Evolutionary conservation across 2,329 filamentous ascomycete genomes (phyloP), one percentile per base, ranked within the genome.

Genomic region (Fusarium incarnatum): DNA sequence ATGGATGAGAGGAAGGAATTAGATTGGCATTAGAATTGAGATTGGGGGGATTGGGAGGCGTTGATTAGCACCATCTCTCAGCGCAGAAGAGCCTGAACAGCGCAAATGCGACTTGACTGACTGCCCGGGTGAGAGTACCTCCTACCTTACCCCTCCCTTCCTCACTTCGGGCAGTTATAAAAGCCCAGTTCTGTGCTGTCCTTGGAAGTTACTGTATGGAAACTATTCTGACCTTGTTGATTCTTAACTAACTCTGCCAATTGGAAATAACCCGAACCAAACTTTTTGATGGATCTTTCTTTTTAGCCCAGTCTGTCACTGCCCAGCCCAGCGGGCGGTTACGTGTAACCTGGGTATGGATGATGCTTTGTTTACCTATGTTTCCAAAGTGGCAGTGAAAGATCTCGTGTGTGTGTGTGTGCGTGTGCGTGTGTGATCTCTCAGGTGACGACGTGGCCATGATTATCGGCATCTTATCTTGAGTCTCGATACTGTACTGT

Each of bases 11-110:
- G 28, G 28, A 60, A 34, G 32, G 42, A 56, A 47, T 60, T 40
- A 45, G 42, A 49, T 42, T 53, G 54, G 45, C 32, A 48, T 56
- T 56, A 30, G 44, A 16, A 48, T 50, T 56, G 45, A 27, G 44
- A 70, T 69, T 74, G 48, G 32, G 48, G 27, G 22, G 47, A n/a
- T 40, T 50, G 60, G 70, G 70, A 73, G 72, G 72, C 72, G 72
- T 71, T 60, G 54, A 61, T 74, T 74, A 74, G 72, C 58, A 64
- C 34, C 34, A 37, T 37, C 34, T 37, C 34, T 12, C 60, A 37
- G 59, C 20, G 9, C 48, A 44, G n/a, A 61, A 25, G 16, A 49
- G 42, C 30, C 18, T 22, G 47, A 32, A 49, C 40, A 45, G 34
- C 28, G 18, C 34, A 45, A 45, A 56, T 52, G 40, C 52, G 20